Base-by-base conservation (phyloP, 2,329 filamentous ascomycete species). In the Cercospora zeina region DNA sequence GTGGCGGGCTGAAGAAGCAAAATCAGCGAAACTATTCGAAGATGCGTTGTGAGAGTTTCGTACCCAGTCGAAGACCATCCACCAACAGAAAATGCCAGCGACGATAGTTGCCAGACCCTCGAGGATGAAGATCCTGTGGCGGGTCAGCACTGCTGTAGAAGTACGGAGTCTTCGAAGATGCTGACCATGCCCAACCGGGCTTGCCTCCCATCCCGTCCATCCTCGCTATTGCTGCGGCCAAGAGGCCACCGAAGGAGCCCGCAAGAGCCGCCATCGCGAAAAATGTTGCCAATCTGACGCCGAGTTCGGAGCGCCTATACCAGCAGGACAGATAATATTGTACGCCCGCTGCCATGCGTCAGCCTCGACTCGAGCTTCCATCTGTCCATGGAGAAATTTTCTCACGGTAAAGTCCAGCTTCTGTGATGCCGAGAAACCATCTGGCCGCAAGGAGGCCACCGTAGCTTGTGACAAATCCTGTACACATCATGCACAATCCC, bases 271-370 rank as follows among this genome's bases (percentile, higher is more conserved):
- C 91, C 0, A 89, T 89, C 0, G 89, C 91, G 78, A 95, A 95
- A 79, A 95, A 93, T 61, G 92, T 85, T 16, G 90, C 89, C 65
- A 89, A 86, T 37, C 91, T 85, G 11, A 91, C 81, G 56, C 89
- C 91, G 60, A 95, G 89, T 70, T 96, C 91, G 10, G 82, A 84
- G 36, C 90, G 82, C 71, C 85, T 88, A 70, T 95, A 96, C 90
- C 90, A 96, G 72, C 89, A 92, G 0, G 87, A 89, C 0, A 95
- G 82, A 71, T 92, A 92, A 74, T 91, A 93, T 68, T 89, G 89
- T 13, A 92, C 85, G 1, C 88, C 88, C 0, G 89, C 55, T 58
- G 30, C 30, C n/a, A 13, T 11, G n/a, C 16, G 39, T 58, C 55
- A 58, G 55, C 42, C 13, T 4, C 16, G 11, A 5, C n/a, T 11